Evolutionary conservation across 2,329 filamentous ascomycete genomes (phyloP).

Genomic region (Ceratocystis smalleyi): DNA sequence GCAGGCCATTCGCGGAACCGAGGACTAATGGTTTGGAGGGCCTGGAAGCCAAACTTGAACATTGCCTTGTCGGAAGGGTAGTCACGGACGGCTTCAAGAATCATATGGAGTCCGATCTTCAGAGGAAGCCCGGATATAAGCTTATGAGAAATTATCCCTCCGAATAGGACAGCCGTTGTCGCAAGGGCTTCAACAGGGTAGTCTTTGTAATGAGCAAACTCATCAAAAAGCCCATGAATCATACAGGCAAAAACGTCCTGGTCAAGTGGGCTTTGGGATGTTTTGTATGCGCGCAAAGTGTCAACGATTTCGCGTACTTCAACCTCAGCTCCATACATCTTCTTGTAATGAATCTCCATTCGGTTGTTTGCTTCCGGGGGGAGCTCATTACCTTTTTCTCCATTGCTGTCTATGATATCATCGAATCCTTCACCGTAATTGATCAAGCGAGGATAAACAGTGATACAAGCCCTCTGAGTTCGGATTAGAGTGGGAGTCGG

Average conservation of each 20-base stretch:
- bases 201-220: constrained; percentile 87
- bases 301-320: constrained; percentile 76
- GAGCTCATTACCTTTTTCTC: constrained; percentile 64
- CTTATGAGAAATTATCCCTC: constrained; percentile 87
- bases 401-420: constrained; percentile 76
- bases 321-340: constrained; percentile 88
- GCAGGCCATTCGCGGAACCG: constrained; percentile 89
- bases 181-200: constrained; percentile 93
- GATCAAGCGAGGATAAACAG: constrained; percentile 82
- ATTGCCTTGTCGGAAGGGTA: constrained; percentile 71
- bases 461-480: constrained; percentile 76
- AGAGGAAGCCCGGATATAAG: constrained; percentile 80
- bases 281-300: constrained; percentile 73
- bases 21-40: constrained; percentile 71
- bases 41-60: constrained; percentile 97
- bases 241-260: constrained; percentile 97
- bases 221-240: constrained; percentile 94
- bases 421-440: constrained; percentile 92
- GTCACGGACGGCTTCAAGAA: constrained; percentile 85
- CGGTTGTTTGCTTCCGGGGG: constrained; percentile 65
- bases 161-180: constrained; percentile 90
- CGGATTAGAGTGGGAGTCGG: constrained; percentile 54
- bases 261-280: constrained; percentile 65
- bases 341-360: constrained; percentile 97
- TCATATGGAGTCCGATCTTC: constrained; percentile 91